Percentiles rank a stretch among this genome's conserved stretches.
Conservation (phyloP, 257 asterid genomes). For the Nicotiana tomentosiformis region DNA sequence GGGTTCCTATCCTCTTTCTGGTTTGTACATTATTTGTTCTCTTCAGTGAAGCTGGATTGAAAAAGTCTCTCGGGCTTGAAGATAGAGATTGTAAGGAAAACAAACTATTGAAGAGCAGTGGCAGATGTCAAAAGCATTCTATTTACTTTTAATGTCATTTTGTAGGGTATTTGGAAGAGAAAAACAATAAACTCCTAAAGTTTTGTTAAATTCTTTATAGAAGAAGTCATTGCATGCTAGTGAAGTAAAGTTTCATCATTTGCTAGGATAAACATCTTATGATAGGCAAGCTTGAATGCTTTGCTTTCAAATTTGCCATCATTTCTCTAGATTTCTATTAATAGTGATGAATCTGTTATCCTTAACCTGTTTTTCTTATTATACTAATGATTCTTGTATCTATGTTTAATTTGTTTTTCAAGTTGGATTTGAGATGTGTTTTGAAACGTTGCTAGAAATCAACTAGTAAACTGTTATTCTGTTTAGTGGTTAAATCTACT, state of each 20-base stretch:
- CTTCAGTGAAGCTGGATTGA: constrained; percentile 82
- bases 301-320: not conserved
- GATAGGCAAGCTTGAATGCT: not conserved
- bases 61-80: not conserved
- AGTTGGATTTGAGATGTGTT: not conserved
- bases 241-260: constrained; percentile 7
- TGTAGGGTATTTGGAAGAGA: constrained; percentile 16
- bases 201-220: constrained; percentile 20
- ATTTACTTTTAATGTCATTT: constrained; percentile 7
- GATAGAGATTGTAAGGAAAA: constrained; percentile 3
- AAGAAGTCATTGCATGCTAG: not conserved
- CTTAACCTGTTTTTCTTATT: not conserved
- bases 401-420: not conserved
- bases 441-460: not conserved
- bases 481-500: no score
- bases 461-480: not conserved
- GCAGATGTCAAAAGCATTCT: constrained; percentile 14
- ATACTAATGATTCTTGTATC: not conserved
- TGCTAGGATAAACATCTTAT: not conserved
- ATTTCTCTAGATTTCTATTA: not conserved
- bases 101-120: constrained; percentile 3
- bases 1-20: constrained; percentile 86
- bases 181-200: constrained; percentile 16
- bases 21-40: constrained; percentile 86
- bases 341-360: constrained; percentile 6